phyloP scores from a whole-genome alignment of 805 yeast species.

The Zygosaccharomyces bailii region DNA sequence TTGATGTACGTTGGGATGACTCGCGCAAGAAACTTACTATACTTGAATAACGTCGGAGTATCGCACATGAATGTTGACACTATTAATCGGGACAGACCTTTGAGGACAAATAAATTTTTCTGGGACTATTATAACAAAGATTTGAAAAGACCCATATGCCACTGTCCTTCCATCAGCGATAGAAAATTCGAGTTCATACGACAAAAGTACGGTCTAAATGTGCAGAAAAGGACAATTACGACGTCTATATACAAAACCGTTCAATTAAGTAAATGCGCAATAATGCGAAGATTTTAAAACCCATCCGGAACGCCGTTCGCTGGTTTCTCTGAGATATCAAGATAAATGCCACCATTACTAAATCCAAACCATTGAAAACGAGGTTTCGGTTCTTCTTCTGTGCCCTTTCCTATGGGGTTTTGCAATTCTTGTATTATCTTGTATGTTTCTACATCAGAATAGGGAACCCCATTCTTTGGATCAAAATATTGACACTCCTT shows the following conservation, averaged over 20 bases:
- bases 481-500: constrained; percentile 76
- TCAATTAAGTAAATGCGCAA: constrained; percentile 1
- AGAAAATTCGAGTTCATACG: constrained; percentile 13
- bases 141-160: constrained; percentile 10
- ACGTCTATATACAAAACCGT: not conserved
- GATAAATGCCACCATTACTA: constrained; percentile 47
- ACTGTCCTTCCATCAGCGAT: not conserved
- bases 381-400: constrained; percentile 39
- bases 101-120: constrained; percentile 19
- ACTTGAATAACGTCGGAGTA: constrained; percentile 28
- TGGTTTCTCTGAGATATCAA: constrained; percentile 45
- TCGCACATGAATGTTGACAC: no score
- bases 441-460: constrained; percentile 78
- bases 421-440: constrained; percentile 57
- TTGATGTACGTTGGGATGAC: constrained; percentile 64
- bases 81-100: not conserved
- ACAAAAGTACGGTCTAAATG: constrained; percentile 16
- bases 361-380: constrained; percentile 46
- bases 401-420: constrained; percentile 47
- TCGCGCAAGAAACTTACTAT: constrained; percentile 47
- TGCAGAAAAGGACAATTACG: constrained; percentile 7
- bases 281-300: constrained; percentile 40
- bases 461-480: constrained; percentile 85
- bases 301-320: constrained; percentile 91
- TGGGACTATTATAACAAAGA: constrained; percentile 34